These are phyloP conservation scores for Euphorbia celastroides DNA, from an alignment of 441 rosid species.

Conservation along the genomic window DNA sequence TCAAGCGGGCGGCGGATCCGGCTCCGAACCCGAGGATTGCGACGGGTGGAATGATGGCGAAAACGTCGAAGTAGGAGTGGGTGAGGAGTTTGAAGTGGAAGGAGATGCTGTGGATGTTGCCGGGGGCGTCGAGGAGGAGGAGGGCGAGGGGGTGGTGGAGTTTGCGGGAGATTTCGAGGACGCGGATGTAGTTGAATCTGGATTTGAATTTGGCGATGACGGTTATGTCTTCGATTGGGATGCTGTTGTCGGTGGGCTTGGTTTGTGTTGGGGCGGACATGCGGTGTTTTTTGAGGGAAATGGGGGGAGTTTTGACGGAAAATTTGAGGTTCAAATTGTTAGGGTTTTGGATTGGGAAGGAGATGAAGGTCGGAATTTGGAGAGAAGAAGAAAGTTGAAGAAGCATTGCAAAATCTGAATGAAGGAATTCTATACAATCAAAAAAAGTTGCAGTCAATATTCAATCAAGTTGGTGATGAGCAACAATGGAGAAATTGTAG, in stretches of 20 bases:
- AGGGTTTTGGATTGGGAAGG: slow-evolving; percentile 22
- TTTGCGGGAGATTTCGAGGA: slow-evolving; percentile 60
- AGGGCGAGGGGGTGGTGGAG: slow-evolving; percentile 76
- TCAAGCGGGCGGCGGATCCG: slow-evolving; percentile 64
- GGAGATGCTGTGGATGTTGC: slow-evolving; percentile 87
- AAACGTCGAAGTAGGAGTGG: slow-evolving; percentile 69
- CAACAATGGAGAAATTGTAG: too few relatives aligned
- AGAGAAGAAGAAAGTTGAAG: background rate
- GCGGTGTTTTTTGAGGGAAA: slow-evolving; percentile 5
- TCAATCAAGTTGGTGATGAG: too few relatives aligned
- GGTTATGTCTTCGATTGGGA: slow-evolving; percentile 64
- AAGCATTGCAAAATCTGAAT: background rate
- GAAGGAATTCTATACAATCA: too few relatives aligned
- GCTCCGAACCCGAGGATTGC: slow-evolving; percentile 88
- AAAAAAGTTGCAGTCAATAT: too few relatives aligned
- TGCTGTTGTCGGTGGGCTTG: slow-evolving; percentile 45
- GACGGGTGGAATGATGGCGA: slow-evolving; percentile 70
- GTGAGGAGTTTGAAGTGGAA: slow-evolving; percentile 61
- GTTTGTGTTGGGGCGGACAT: slow-evolving; percentile 5
- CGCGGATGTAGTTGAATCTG: slow-evolving; percentile 75
- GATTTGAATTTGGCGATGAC: slow-evolving; percentile 71
- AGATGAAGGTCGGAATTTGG: slow-evolving; percentile 18
- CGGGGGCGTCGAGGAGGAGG: slow-evolving; percentile 83
- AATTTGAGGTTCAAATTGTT: slow-evolving; percentile 15
- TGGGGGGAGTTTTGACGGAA: slow-evolving; percentile 1